Evolutionary conservation across 768 basidiomycete species (phyloP), one percentile per base, ranked within the genome.

Genomic region (Tephrocybe sp.): DNA sequence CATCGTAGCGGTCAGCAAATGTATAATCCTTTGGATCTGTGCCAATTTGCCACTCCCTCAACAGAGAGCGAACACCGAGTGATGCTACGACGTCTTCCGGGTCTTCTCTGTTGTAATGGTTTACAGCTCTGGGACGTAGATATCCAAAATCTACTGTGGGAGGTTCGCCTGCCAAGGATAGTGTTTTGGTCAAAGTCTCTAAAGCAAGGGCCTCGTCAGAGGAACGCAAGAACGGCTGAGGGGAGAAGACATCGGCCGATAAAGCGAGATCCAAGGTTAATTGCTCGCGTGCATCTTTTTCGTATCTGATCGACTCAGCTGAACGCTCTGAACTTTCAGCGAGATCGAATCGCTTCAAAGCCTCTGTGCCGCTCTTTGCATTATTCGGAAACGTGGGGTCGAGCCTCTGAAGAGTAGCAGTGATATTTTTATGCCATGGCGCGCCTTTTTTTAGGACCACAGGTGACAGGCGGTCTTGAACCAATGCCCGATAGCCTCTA

Each of bases 1-100:
- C 56, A 37, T 69, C 71, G 59, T 86, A 88, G 1, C 79, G 79
- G 55, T 89, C 83, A 9, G 53, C 62, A 58, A 82, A 87, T 2
- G 60, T 56, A 54, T 80, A 85, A 5, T 73, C 60, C 2, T 70
- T 64, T 3, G 81, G 79, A 62, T 82, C 70, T 2, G 67, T 54
- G 11, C 84, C 82, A 19, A 79, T 52, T 42, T 79, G 73, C 89
- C 89, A 92, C 35, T 87, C 85, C 48, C 77, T 74, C 47, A 92
- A 64, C 32, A 92, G 71, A 18, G 84, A 69, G 24, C 84, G 74
- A 9, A 86, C 82, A 2, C 85, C 85, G 3, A 74, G 63, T 0
- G 83, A 76, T 16, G 75, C 54, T 22, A 55, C 51, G 11, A 51
- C 54, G 13, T 65, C 64, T 12, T 62, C 57, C 32, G 53, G 47